Evolutionary conservation across 2,329 filamentous ascomycete species (phyloP), one percentile per base, ranked within the genome.

Genomic region (Akanthomyces muscarius): DNA sequence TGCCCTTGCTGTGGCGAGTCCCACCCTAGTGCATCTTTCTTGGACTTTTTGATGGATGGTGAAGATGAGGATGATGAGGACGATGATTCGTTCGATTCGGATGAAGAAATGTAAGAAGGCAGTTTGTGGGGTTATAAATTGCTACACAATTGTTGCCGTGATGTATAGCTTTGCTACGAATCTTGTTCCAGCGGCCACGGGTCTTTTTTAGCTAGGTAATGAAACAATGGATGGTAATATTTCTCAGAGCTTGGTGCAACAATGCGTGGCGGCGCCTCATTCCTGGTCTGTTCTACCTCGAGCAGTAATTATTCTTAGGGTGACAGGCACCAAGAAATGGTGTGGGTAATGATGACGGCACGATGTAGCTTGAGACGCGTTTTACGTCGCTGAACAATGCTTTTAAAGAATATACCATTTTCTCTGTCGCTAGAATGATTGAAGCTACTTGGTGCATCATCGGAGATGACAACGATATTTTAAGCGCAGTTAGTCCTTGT

Each of bases 1-100:
- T 78, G 76, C 62, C 76, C 76, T 38, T 77, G 75, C 66, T 78
- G 76, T 58, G 76, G 76, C 63, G 75, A 77, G 65, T 69, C 69
- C 44, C 76, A 78, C 62, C 72, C 74, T 57, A 70, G 70, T 60
- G 70, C 73, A 52, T 73, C 74, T 56, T 73, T 75, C 61, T 66
- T 77, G 53, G 73, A 71, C 41, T 71, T 68, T 48, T 23, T 63
- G 41, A 48, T 54, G 56, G 56, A 56, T 36, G 48, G 45, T 11
- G 54, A 45, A 11, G 63, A 61, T 23, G 45, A 57, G 14, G 45
- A 55, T 18, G 44, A 58, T 10, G 33, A 42, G 33, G 33, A 7
- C 14, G 11, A 28, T 42, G 52, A 63, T n/a, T 59, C 52, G 28
- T 57, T 57, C 42, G 45, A 61, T 8, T 52, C 51, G 30, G 57